Evolutionary conservation across 352 stramenopile genomes (phyloP), one percentile per base, ranked within the genome.

Genomic region (Elongisporangium anandrum): DNA sequence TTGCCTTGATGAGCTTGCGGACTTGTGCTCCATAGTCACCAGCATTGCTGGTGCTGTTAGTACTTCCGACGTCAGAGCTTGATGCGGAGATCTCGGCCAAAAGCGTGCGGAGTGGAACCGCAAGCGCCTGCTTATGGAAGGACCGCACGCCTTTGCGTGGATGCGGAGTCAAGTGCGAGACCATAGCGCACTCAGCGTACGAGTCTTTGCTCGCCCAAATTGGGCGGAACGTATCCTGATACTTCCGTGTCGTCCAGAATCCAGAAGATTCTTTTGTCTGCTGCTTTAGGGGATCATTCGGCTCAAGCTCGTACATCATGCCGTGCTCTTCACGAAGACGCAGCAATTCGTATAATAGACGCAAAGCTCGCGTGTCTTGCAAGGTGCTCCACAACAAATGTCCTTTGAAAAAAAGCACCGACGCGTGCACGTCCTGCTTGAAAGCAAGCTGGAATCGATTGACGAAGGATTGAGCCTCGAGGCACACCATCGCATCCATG

Each of bases 181-280:
- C 65, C 23, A 87, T 54, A 1, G 60, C 63, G 39, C 75, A 85
- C 67, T 90, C 80, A n/a, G 68, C 59, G 52, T 88, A 90, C 2
- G 75, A 75, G 17, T 73, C 65, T 49, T 85, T 84, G 61, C 80
- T 90, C 9, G 75, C 81, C 77, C 77, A 90, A 38, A 90, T 45
- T 21, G 80, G 75, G 20, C 70, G 68, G 57, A 88, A 90, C 1
- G 80, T 83, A 50, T 90, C 68, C 6, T 79, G 67, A 54, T 87
- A 90, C 20, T 71, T 70, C 17, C 63, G 54, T 15, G 17, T 3
- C 76, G 85, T 85, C 80, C 80, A 90, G 15, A 85, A 22, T 24
- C 10, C 24, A 39, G 4, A 26, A 34, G 8, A n/a, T 9, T 48
- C 24, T 3, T 17, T 41, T 15, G n/a, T 52, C 24, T 23, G 54